Evolutionary conservation across 83 land plant genomes (phyloP).

Genomic region (Isoetes engelmannii): DNA sequence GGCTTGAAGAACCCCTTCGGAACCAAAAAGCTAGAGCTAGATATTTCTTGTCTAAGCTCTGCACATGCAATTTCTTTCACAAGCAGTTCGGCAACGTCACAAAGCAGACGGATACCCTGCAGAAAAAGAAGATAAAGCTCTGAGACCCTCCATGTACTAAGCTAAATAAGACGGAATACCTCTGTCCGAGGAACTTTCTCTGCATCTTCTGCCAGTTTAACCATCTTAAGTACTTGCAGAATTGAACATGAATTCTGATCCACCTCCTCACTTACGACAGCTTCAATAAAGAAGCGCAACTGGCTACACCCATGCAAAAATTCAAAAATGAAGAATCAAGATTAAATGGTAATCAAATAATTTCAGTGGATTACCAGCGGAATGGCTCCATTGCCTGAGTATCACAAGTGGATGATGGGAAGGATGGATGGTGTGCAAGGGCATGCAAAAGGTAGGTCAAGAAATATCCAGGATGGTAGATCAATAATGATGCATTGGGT

Average conservation of each 20-base stretch:
- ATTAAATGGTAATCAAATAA: not conserved
- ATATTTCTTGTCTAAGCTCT: too few relatives aligned
- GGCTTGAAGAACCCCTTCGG: too few relatives aligned
- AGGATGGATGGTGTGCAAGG: conserved; percentile 4
- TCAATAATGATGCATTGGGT: too few relatives aligned
- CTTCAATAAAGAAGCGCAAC: not conserved
- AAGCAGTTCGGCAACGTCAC: not conserved
- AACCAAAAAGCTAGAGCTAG: too few relatives aligned
- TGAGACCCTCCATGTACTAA: not conserved
- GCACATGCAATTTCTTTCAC: too few relatives aligned
- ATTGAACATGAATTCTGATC: not conserved
- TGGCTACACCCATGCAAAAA: not conserved
- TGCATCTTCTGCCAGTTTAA: conserved; percentile 4
- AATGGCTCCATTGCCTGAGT: not conserved
- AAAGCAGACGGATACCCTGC: not conserved
- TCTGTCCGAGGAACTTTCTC: not conserved
- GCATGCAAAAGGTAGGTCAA: not conserved
- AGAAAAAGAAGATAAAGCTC: not conserved
- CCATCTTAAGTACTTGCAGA: not conserved
- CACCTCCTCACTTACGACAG: not conserved
- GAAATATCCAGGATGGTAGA: not conserved
- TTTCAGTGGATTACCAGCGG: not conserved
- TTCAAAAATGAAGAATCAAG: not conserved
- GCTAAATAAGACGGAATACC: not conserved
- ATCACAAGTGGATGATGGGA: not conserved